Evolutionary conservation across 148 eudicot species (phyloP).

Genomic region (Chenopodium formosanum): DNA sequence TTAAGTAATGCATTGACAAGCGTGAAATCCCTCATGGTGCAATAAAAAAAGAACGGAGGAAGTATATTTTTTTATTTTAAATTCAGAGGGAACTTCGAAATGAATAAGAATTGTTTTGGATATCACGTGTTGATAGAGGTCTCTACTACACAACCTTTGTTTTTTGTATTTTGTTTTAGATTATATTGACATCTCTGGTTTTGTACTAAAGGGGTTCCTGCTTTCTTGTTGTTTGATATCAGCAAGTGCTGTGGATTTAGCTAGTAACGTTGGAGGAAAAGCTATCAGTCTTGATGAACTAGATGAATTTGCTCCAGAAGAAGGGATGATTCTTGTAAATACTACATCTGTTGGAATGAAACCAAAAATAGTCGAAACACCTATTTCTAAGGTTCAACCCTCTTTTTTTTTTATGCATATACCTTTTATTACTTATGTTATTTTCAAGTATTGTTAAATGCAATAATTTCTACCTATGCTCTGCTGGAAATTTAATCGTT

Average conservation of each 20-base stretch:
- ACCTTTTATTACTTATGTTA: too few species aligned
- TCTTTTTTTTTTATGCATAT: background rate
- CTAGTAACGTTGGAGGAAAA: constrained; percentile 59
- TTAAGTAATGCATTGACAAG: too few species aligned
- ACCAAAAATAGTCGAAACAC: constrained; percentile 66
- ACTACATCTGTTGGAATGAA: constrained; percentile 90
- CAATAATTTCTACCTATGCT: background rate
- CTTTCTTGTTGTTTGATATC: background rate
- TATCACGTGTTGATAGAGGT: too few species aligned
- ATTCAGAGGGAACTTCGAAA: too few species aligned
- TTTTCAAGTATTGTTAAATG: background rate
- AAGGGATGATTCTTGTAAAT: too few species aligned
- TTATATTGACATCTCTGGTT: too few species aligned
- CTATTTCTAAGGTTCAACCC: constrained; percentile 63
- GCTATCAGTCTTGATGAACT: constrained; percentile 66
- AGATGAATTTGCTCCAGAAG: constrained; percentile 58
- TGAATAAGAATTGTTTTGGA: too few species aligned
- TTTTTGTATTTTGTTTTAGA: background rate
- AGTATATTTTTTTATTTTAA: too few species aligned
- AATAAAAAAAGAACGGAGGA: too few species aligned
- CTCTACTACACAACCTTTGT: background rate
- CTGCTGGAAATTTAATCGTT: background rate
- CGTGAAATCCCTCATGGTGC: too few species aligned
- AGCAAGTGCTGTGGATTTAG: too few species aligned
- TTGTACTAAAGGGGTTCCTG: background rate